Conservation (phyloP, 768 basidiomycete species). For the Panaeolus cyanescens region DNA sequence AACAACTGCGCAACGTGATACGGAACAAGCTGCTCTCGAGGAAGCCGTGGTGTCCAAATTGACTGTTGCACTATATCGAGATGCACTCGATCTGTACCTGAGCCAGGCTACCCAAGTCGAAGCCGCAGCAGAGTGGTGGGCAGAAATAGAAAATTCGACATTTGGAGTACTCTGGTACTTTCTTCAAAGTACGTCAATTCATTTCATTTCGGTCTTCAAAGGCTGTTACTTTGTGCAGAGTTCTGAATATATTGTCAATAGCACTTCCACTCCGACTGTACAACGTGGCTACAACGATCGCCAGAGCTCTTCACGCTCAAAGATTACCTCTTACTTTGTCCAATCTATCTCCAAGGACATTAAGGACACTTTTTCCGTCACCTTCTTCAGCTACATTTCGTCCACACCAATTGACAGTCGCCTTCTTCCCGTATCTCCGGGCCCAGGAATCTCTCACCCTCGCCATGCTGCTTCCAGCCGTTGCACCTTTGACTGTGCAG, state of each 20-base stretch:
- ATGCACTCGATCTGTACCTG: conserved; percentile 65
- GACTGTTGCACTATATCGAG: conserved; percentile 48
- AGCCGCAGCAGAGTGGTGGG: conserved; percentile 86
- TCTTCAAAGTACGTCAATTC: conserved; percentile 66
- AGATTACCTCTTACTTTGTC: conserved; percentile 49
- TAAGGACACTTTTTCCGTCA: conserved; percentile 51
- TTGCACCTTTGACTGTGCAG: not conserved
- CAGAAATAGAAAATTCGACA: conserved; percentile 62
- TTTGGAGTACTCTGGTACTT: conserved; percentile 63
- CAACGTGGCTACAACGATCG: conserved; percentile 37
- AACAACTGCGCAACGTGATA: not conserved
- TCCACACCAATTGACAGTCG: conserved; percentile 51
- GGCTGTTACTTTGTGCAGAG: conserved; percentile 13
- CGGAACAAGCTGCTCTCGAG: conserved; percentile 1
- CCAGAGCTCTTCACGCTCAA: conserved; percentile 42
- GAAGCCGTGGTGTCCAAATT: not conserved
- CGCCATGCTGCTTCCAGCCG: conserved; percentile 19
- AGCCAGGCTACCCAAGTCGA: conserved; percentile 71
- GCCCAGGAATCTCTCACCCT: conserved; percentile 18
- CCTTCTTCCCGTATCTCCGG: conserved; percentile 68
- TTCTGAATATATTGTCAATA: conserved; percentile 19
- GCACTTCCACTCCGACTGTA: conserved; percentile 47
- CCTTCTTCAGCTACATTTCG: conserved; percentile 42
- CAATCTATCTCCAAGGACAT: conserved; percentile 45
- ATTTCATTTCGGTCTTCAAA: not conserved